Base-by-base conservation (phyloP, 1,139 yeast species). In the Sugiyamaella grinbergsii region DNA sequence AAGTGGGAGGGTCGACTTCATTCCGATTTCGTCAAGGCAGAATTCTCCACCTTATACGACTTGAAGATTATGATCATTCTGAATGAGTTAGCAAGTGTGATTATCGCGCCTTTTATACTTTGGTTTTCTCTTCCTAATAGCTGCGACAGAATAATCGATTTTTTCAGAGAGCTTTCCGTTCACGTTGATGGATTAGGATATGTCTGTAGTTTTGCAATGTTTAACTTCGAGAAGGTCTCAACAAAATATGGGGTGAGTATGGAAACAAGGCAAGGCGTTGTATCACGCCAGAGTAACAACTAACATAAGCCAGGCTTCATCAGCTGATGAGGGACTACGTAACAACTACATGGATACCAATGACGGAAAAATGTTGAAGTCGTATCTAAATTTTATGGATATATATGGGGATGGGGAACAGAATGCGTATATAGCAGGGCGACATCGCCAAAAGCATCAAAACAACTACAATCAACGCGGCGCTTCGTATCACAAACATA, bases 101-200 rank as follows among this genome's bases (percentile, higher is more conserved):
- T 93, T 0, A 70, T 91, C 56, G 85, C 96, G 0, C 99, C 98
- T 1, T 86, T 89, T 56, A 80, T 94, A 13, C 72, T 93, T 18
- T 90, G 96, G 88, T 83, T 85, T 64, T 81, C 89, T 26, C 72
- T 93, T 24, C 89, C 96, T 11, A 76, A 76, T 46, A 77, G 81
- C 43, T 75, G 93, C 13, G 91, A 88, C 29, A 75, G 80, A 32
- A 85, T 93, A 39, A 80, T 93, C 33, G 98, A 93, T 64, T 93
- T 93, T 63, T 88, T 91, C 68, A 71, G 98, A 52, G 97, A 93
- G 55, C 85, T 81, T 59, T 83, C 95, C 8, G 82, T 90, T 10
- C 94, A 91, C 66, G 89, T 91, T 43, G 98, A 91, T 70, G 98
- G 97, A 0, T 72, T 93, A 41, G 99, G 98, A 0, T 86, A 91